Evolutionary conservation across 164 flowering plant genomes (phyloP), one percentile per base, ranked within the genome.

Genomic region (Vitis labrusca): DNA sequence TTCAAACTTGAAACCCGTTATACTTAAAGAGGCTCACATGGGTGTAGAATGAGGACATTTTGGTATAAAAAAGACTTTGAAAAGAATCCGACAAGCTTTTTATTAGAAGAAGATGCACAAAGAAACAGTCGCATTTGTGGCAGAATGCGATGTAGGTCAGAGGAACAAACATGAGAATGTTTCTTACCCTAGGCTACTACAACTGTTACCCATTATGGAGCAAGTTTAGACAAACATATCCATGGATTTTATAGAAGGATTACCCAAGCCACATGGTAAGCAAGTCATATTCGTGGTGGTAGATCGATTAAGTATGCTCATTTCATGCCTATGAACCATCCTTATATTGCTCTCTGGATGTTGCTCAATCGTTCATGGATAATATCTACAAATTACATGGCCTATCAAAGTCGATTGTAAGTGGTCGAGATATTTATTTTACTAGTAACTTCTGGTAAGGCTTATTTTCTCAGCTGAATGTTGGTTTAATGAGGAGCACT

Each of bases 271-370:
- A 11, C 16, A 14, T 9, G 70, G 70, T 48, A 3, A 64, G 2
- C 16, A 13, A 9, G 64, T 49, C 3, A 56, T 72, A 2, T 23
- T 72, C 2, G 51, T 72, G 1, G 74, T 67, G 2, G 67, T 73
- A 10, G 71, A 73, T 55, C 14, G 3, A 7, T 48, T 50, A 61
- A 73, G 49, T 60, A 53, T 57, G 66, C 50, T 4, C 71, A 73
- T 27, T 73, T 73, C n/a, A 44, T 61, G 0, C 5, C 76, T 2
- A 5, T 67, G 50, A 15, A 15, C 1, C 54, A 29, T 3, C 51
- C 50, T 1, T 67, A 13, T 8, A 32, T 50, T 1, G 67, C 71
- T 1, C 71, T 1, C 1, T 2, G 10, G 5, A 5, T 1, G 6
- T 65, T 3, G 61, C 50, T 0, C 4, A 17, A 17, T 17, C n/a